These are phyloP conservation scores for Trypanosomatidae sp. DNA, from an alignment of 208 protist species.

Conservation along the genomic window DNA sequence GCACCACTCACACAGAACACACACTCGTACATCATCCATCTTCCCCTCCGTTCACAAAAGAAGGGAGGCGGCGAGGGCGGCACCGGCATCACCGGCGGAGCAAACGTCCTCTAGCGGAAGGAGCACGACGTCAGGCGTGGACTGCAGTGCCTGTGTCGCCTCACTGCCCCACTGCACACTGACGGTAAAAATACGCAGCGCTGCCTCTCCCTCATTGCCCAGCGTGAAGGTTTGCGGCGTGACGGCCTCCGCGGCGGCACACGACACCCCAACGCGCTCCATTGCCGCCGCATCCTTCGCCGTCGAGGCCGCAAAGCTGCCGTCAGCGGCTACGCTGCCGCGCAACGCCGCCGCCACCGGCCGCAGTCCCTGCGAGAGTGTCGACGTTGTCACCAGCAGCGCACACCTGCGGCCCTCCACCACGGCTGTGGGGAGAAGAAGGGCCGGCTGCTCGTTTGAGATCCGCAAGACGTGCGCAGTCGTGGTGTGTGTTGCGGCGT, in stretches of 20 bases:
- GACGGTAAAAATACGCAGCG: constrained; percentile 42
- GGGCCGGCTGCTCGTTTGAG: constrained; percentile 27
- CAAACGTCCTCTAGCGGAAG: constrained; percentile 42
- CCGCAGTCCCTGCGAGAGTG: constrained; percentile 33
- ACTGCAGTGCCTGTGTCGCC: constrained; percentile 22
- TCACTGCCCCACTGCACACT: constrained; percentile 18
- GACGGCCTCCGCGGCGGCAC: constrained; percentile 16
- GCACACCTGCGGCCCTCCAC: constrained; percentile 34
- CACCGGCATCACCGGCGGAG: constrained; percentile 48
- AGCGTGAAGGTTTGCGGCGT: constrained; percentile 40
- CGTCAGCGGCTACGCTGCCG: constrained; percentile 30
- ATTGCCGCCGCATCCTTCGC: constrained; percentile 22
- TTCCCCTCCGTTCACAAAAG: too few relatives aligned
- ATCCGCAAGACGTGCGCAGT: constrained; percentile 33
- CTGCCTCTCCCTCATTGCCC: constrained; percentile 55
- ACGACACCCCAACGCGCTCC: constrained; percentile 38
- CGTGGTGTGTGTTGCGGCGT: too few relatives aligned
- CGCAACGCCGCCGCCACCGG: constrained; percentile 43
- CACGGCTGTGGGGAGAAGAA: constrained; percentile 48
- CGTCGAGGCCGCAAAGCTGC: constrained; percentile 20
- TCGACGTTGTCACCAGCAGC: constrained; percentile 40
- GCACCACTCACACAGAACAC: too few relatives aligned
- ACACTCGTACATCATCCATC: too few relatives aligned
- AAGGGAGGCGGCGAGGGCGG: constrained; percentile 45
- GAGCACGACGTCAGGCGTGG: constrained; percentile 13